phyloP scores from a whole-genome alignment of 2,329 filamentous ascomycete species.

The Aureobasidium sp. region DNA sequence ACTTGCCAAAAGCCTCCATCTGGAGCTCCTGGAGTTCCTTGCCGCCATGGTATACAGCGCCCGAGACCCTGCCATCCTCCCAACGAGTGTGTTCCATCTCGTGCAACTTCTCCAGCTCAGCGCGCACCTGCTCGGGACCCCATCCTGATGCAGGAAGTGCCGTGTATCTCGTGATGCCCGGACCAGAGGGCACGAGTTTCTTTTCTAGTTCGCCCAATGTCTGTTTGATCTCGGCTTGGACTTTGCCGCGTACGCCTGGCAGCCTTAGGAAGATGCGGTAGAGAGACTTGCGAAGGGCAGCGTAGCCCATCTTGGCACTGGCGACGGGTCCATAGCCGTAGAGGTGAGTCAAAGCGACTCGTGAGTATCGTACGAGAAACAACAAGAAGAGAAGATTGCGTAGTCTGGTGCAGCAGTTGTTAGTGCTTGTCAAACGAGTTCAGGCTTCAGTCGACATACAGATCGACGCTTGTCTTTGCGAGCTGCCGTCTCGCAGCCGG shows the following conservation, averaged over 20 bases:
- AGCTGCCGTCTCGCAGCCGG: conserved; percentile 9
- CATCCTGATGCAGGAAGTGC: conserved; percentile 77
- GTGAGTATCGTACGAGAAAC: conserved; percentile 77
- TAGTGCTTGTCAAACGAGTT: not conserved
- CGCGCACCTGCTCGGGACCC: conserved; percentile 67
- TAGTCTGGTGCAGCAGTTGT: conserved; percentile 44
- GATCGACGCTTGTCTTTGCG: conserved; percentile 8
- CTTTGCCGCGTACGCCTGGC: conserved; percentile 78
- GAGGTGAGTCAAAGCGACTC: conserved; percentile 73
- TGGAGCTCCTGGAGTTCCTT: conserved; percentile 74
- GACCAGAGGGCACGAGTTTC: conserved; percentile 72
- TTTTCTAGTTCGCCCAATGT: conserved; percentile 72
- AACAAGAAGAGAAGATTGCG: conserved; percentile 84
- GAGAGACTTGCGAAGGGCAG: conserved; percentile 60
- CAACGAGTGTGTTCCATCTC: conserved; percentile 90
- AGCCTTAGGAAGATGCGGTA: conserved; percentile 82
- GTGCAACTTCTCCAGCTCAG: conserved; percentile 71
- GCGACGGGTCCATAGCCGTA: conserved; percentile 84
- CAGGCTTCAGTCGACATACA: conserved; percentile 4
- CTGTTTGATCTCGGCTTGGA: conserved; percentile 76
- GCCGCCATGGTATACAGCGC: conserved; percentile 93
- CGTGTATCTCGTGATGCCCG: conserved; percentile 65
- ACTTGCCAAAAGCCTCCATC: conserved; percentile 86
- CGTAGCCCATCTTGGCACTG: conserved; percentile 67
- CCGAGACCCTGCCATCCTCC: conserved; percentile 93